These are phyloP conservation scores for Trapa incisa DNA, from an alignment of 345 rosid genomes.

Conservation along the genomic window DNA sequence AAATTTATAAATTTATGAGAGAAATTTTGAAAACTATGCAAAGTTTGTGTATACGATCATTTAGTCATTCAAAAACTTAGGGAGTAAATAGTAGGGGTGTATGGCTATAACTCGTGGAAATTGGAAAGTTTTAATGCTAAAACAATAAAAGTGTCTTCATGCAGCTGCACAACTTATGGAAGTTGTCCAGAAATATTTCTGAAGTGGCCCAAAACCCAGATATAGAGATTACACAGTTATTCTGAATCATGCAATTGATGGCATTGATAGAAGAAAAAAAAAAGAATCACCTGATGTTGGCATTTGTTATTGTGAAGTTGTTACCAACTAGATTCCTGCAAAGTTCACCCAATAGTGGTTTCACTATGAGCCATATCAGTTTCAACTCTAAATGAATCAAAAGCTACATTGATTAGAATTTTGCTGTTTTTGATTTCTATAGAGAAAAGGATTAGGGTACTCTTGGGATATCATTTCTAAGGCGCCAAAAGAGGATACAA, in stretches of 20 bases:
- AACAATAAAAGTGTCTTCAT: too few relatives aligned
- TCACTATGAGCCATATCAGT: constrained; percentile 8
- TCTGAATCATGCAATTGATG: not conserved
- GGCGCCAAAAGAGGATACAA: not conserved
- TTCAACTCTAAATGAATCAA: not conserved
- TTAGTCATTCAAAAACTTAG: too few relatives aligned
- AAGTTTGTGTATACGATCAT: too few relatives aligned
- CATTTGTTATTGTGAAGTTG: constrained; percentile 37
- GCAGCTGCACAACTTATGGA: too few relatives aligned
- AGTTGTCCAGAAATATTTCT: too few relatives aligned
- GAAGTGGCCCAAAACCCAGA: too few relatives aligned
- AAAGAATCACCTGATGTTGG: constrained; percentile 32
- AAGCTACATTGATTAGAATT: not conserved
- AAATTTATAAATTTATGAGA: too few relatives aligned
- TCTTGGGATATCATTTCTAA: not conserved
- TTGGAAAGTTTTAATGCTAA: too few relatives aligned
- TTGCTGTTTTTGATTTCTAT: too few relatives aligned
- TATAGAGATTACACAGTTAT: not conserved
- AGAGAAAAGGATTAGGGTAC: not conserved
- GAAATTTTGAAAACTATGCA: too few relatives aligned
- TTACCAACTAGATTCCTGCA: constrained; percentile 73
- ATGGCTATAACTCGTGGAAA: too few relatives aligned
- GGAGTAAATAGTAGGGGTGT: too few relatives aligned
- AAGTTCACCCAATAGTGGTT: constrained; percentile 2
- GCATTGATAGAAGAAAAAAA: not conserved